These are phyloP conservation scores for Ceratobasidium sp. DNA, from an alignment of 1,284 basidiomycete species.

Conservation along the genomic window DNA sequence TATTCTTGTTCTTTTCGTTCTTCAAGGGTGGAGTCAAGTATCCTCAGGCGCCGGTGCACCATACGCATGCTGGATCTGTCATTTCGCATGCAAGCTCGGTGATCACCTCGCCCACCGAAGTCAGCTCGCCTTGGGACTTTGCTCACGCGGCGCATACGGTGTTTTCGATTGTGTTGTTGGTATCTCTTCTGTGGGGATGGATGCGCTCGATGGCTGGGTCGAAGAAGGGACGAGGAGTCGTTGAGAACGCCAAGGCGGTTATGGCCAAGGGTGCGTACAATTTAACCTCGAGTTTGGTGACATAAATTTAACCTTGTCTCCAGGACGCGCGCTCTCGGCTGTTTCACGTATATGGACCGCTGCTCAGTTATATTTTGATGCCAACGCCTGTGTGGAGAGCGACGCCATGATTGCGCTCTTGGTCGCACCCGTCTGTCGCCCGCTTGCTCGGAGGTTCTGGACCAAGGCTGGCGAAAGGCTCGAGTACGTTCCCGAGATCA, in stretches of 20 bases:
- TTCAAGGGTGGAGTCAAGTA: conserved; percentile 37
- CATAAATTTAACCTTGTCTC: background rate
- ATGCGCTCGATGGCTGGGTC: background rate
- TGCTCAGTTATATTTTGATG: conserved; percentile 17
- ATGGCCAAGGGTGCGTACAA: conserved; percentile 22
- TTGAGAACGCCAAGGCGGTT: conserved; percentile 12
- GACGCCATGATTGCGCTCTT: conserved; percentile 34
- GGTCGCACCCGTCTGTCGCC: conserved; percentile 22
- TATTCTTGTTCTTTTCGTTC: conserved; percentile 43
- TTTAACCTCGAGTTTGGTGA: background rate
- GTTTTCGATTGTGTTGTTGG: conserved; percentile 33
- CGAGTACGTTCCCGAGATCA: background rate
- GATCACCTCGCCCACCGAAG: conserved; percentile 11
- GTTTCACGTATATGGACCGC: conserved; percentile 25
- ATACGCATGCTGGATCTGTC: conserved; percentile 32
- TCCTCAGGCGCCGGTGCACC: conserved; percentile 7
- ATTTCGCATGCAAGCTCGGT: conserved; percentile 38
- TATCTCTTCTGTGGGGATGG: conserved; percentile 35
- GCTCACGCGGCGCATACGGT: conserved; percentile 34
- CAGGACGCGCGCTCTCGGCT: conserved; percentile 25
- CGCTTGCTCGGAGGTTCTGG: conserved; percentile 31
- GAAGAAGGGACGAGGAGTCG: conserved; percentile 2
- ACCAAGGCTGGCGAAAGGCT: conserved; percentile 16
- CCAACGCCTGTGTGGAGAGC: conserved; percentile 3
- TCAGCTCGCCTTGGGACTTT: conserved; percentile 29